Conservation (phyloP, 2,329 filamentous ascomycete genomes). For the Penicillium sp. region DNA sequence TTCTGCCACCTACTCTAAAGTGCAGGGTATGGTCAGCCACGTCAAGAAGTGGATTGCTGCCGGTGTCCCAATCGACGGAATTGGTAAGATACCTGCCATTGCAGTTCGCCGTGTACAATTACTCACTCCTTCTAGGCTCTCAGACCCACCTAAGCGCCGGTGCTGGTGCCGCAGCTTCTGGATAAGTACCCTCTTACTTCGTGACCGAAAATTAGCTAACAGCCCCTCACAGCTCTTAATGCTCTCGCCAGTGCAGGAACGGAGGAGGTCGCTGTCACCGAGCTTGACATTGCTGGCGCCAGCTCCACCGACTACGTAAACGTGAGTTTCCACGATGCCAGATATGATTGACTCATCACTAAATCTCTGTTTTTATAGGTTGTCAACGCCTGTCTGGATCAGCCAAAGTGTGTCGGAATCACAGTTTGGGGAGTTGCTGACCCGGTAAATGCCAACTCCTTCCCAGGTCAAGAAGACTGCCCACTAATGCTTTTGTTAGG, state of each 20-base stretch:
- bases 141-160: conserved; percentile 49
- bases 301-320: conserved; percentile 57
- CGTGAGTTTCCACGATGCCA: conserved; percentile 29
- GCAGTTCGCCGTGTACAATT: conserved; percentile 14
- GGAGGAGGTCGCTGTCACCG: conserved; percentile 62
- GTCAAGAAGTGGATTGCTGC: conserved; percentile 63
- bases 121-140: conserved; percentile 40
- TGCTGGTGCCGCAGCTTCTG: neutral
- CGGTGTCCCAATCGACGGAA: conserved; percentile 64
- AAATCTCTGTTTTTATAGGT: conserved; percentile 11
- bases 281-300: conserved; percentile 64
- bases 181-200: neutral
- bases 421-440: conserved; percentile 59
- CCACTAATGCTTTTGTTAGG: conserved; percentile 5
- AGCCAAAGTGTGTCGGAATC: conserved; percentile 62
- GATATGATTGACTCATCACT: conserved; percentile 14
- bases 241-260: conserved; percentile 51
- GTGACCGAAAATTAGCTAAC: conserved; percentile 13
- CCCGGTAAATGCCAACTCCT: conserved; percentile 14
- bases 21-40: conserved; percentile 52
- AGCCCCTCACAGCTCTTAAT: conserved; percentile 48
- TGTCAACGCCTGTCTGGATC: conserved; percentile 56
- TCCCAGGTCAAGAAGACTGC: neutral
- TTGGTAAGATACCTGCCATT: conserved; percentile 37
- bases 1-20: conserved; percentile 58